Conservation (phyloP, 2,329 filamentous ascomycete species). For the Trichoderma pleuroti region DNA sequence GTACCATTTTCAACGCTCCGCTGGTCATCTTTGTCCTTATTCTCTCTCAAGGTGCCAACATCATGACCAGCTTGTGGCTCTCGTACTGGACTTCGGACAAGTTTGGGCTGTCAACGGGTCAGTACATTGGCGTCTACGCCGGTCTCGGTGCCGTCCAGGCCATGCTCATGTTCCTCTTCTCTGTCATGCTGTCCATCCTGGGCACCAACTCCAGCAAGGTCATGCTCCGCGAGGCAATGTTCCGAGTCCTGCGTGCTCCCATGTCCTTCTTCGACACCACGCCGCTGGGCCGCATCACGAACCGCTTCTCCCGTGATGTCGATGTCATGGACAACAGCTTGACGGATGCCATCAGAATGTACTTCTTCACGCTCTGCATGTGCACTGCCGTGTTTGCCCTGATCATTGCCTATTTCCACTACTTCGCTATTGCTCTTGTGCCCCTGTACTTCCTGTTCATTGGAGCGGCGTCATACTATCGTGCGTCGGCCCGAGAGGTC, state of each 20-base stretch:
- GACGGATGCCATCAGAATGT: constrained; percentile 88
- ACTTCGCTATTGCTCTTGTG: constrained; percentile 64
- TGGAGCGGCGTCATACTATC: constrained; percentile 81
- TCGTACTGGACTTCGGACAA: constrained; percentile 88
- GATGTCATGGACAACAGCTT: constrained; percentile 95
- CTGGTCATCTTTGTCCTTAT: constrained; percentile 62
- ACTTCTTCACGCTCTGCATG: constrained; percentile 78
- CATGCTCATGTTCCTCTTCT: constrained; percentile 74
- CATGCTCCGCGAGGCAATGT: constrained; percentile 78
- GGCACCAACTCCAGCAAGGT: constrained; percentile 78
- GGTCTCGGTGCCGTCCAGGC: constrained; percentile 69
- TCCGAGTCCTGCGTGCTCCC: constrained; percentile 66
- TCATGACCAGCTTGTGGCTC: constrained; percentile 85
- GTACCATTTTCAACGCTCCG: constrained; percentile 65
- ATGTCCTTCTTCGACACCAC: constrained; percentile 97
- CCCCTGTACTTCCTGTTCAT: constrained; percentile 73
- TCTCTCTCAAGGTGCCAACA: constrained; percentile 77
- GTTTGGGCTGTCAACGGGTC: constrained; percentile 62
- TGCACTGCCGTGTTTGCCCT: constrained; percentile 81
- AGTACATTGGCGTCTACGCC: constrained; percentile 71
- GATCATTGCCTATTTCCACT: constrained; percentile 94
- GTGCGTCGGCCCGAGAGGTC: constrained; percentile 85
- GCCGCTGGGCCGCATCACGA: constrained; percentile 89
- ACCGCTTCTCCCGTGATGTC: constrained; percentile 92
- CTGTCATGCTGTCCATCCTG: constrained; percentile 70